A percentile compares a stretch with the other conserved stretches of the same genome.
Conservation (phyloP, 306 rosid genomes). For the Trifolium fragiferum region DNA sequence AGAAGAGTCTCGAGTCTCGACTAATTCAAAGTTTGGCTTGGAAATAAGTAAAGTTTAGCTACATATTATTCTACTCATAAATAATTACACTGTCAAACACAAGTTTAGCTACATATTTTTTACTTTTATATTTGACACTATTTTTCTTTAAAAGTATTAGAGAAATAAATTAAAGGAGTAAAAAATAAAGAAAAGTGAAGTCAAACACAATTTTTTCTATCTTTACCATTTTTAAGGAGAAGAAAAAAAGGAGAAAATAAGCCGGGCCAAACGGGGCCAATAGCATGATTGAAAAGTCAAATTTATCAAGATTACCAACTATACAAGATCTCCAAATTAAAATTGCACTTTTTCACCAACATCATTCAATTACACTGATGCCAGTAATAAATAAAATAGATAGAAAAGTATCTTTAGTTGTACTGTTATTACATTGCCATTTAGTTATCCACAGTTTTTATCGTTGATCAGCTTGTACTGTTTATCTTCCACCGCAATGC, state of each 20-base stretch:
- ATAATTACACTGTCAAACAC: not conserved
- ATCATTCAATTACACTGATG: not conserved
- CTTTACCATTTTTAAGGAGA: too few species aligned
- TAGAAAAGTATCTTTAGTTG: not conserved
- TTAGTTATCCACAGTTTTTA: slow-evolving; percentile 9
- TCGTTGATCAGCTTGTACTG: slow-evolving; percentile 9
- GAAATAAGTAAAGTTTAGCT: too few species aligned
- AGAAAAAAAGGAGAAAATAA: too few species aligned
- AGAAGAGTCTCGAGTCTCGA: too few species aligned
- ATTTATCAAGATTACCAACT: not conserved
- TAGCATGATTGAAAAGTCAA: not conserved
- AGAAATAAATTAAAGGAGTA: too few species aligned
- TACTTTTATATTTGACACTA: too few species aligned
- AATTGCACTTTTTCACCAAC: not conserved
- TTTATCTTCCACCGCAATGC: not conserved
- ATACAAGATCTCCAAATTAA: not conserved
- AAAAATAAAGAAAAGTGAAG: too few species aligned
- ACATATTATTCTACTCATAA: not conserved
- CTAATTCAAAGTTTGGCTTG: not conserved
- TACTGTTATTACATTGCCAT: slow-evolving; percentile 2
- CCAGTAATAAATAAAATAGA: not conserved
- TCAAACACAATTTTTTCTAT: too few species aligned
- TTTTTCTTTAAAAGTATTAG: too few species aligned
- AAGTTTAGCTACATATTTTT: too few species aligned
- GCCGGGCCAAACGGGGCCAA: too few species aligned